Base-by-base conservation (phyloP, 495 filamentous ascomycete genomes). In the Viridothelium virens region DNA sequence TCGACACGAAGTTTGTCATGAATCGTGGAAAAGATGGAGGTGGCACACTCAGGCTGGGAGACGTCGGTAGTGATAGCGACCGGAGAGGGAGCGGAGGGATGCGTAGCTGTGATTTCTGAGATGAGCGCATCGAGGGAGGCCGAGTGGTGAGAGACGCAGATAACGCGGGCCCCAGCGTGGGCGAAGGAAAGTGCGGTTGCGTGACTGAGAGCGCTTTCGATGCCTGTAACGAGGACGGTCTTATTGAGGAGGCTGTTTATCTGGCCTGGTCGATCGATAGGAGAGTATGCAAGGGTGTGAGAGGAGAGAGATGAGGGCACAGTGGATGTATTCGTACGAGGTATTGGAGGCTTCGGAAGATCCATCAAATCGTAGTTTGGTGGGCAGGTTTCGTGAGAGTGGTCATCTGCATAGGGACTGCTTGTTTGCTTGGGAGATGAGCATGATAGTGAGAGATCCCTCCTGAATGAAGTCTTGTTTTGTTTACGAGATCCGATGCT, bases 141-240 rank as follows among this genome's bases (percentile, higher is more conserved):
- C 18, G 11, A n/a, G n/a, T 18, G 48, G 48, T 5, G n/a, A n/a
- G 12, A 9, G 10, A 53, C 48, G 48, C 48, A 53, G 48, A 53
- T 18, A 5, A 53, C 48, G 48, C 48, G 48, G 5, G 48, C 48
- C 5, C 48, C 48, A 53, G 48, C 48, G 16, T 53, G 11, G 16
- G 48, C 48, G n/a, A 53, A 53, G 48, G 48, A 53, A 5, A 53
- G n/a, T 9, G n/a, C 48, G 48, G 48, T 53, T 53, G 11, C 48
- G 1, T n/a, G 48, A 53, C 48, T n/a, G 5, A 53, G 5, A 16
- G 11, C 48, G 18, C n/a, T 9, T 9, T 18, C 48, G 18, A n/a
- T n/a, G 48, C 48, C 48, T 9, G 48, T 53, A 18, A 53, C 18
- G n/a, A 53, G 48, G 48, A 53, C 48, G 5, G 16, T 53, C n/a